Evolutionary conservation across 371 early-diverging fungal genomes (phyloP).

Genomic region (Apophysomyces variabilis): DNA sequence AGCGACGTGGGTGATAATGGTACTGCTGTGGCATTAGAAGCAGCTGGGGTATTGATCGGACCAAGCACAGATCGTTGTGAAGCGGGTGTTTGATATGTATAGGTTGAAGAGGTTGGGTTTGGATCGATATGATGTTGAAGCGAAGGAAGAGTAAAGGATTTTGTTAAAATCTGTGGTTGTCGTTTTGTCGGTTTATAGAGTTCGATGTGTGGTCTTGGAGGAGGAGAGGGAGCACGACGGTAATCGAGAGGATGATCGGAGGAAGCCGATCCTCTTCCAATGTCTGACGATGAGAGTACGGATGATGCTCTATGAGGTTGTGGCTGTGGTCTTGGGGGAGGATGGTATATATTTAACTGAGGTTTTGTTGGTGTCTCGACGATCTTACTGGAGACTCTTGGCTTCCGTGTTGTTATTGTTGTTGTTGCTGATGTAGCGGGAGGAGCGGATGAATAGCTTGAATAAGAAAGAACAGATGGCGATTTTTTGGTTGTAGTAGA

Average conservation of each 20-base stretch:
- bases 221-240: neutral
- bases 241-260: neutral
- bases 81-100: neutral
- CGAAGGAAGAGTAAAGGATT: constrained; percentile 1
- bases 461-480: constrained; percentile 4
- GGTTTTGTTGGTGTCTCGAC: constrained; percentile 4
- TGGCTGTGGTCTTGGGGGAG: constrained; percentile 10
- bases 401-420: neutral
- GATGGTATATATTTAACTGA: constrained; percentile 1
- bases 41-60: constrained; percentile 12
- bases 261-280: constrained; percentile 1
- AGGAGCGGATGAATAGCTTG: constrained; percentile 6
- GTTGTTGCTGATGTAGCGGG: neutral
- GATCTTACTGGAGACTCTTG: constrained; percentile 6
- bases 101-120: neutral
- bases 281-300: constrained; percentile 6
- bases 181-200: constrained; percentile 19
- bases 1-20: constrained; percentile 2
- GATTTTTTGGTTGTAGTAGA: constrained; percentile 8
- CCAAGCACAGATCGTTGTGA: constrained; percentile 10
- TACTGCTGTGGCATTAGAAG: neutral
- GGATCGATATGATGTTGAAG: neutral
- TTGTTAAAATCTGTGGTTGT: constrained; percentile 7
- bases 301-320: constrained; percentile 7
- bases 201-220: constrained; percentile 19